Evolutionary conservation across 345 rosid genomes (phyloP), one percentile per base, ranked within the genome.

Genomic region (Citrus sp.): DNA sequence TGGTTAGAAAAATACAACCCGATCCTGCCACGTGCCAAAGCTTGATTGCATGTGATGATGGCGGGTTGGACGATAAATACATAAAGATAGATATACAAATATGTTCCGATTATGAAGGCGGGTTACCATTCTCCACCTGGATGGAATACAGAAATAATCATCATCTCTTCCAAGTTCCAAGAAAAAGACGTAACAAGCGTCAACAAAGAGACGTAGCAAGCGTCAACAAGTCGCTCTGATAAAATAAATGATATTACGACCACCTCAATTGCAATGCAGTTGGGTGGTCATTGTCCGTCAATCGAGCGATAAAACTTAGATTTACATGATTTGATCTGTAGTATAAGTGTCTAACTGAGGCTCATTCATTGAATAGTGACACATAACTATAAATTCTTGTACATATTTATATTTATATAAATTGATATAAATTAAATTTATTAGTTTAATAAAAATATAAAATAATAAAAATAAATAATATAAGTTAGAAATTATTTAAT

Each of bases 341-440:
- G 7, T 35, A 35, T 6, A 1, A 35, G 38, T 35, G 38, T 35
- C 38, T 35, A 35, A 35, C 7, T 6, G 7, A 6, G 38, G 38
- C 38, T 37, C 38, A 37, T 7, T 6, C 38, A 3, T 1, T 37
- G 38, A 10, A 42, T 2, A 10, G 1, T 42, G 49, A 3, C 12
- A 10, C 1, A 10, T 0, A 42, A 0, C 0, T 0, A 10, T 42
- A 42, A 9, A 42, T 42, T 42, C 0, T 42, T 0, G 14, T 42
- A 3, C 0, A 2, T 0, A 42, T 42, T 0, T 42, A 42, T 42
- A 3, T 42, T 42, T 42, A 42, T 0, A 42, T 42, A 10, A 42
- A 10, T 10, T 42, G 0, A 42, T 9, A 42, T 10, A 40, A 0
- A 1, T 2, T 42, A 42, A 42, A 42, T 42, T 42, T 2, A 42